Conservation (phyloP, 2,329 filamentous ascomycete species). For the Dothideomycetes sp. region DNA sequence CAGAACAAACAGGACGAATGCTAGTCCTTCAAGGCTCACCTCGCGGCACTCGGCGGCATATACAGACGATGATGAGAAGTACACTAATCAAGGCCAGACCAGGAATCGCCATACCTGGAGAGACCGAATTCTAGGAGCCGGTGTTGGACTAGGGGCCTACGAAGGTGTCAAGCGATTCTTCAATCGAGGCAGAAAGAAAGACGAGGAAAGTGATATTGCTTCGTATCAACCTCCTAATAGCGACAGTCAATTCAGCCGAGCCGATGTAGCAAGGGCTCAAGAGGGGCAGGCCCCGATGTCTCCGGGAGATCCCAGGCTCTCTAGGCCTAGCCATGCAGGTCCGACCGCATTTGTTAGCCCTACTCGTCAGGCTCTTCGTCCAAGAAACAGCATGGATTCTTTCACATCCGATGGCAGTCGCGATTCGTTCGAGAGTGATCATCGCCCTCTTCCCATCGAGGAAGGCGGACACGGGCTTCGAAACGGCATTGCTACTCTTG, state of each 20-base stretch:
- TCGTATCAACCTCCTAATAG: slow-evolving; percentile 38
- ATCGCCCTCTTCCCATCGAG: slow-evolving; percentile 7
- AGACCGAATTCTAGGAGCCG: slow-evolving; percentile 28
- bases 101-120: no score
- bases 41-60: slow-evolving; percentile 6
- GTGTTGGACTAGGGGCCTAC: slow-evolving; percentile 31
- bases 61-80: slow-evolving; percentile 16
- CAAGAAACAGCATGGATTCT: slow-evolving; percentile 8
- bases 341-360: slow-evolving; percentile 1
- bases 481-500: slow-evolving; percentile 37
- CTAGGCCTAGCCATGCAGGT: slow-evolving; percentile 4
- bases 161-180: slow-evolving; percentile 42
- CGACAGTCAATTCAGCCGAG: slow-evolving; percentile 32
- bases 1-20: slow-evolving; percentile 18
- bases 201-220: slow-evolving; percentile 41
- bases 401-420: slow-evolving; percentile 11
- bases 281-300: slow-evolving; percentile 10
- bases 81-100: no score
- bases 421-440: slow-evolving; percentile 9
- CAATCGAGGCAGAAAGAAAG: slow-evolving; percentile 37
- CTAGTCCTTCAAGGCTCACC: slow-evolving; percentile 5
- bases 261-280: slow-evolving; percentile 40
- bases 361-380: slow-evolving; percentile 4
- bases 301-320: slow-evolving; percentile 5
- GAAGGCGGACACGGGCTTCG: slow-evolving; percentile 25